Conservation (phyloP, 2,329 filamentous ascomycete species). For the Exophiala sp. region DNA sequence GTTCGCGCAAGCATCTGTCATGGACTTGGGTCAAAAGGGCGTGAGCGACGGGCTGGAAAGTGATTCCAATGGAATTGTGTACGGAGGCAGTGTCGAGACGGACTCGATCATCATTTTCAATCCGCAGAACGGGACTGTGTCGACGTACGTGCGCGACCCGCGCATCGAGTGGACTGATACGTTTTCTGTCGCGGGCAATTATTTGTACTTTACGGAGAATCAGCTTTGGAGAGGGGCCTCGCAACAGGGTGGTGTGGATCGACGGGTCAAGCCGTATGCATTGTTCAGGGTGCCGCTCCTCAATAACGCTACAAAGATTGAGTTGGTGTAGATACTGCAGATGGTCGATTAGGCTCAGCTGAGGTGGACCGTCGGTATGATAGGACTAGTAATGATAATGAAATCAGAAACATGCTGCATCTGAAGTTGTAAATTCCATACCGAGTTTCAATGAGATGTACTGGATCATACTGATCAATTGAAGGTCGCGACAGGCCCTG, state of each 20-base stretch:
- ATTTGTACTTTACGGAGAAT: constrained; percentile 54
- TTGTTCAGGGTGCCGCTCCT: constrained; percentile 43
- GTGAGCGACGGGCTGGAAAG: constrained; percentile 53
- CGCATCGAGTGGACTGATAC: constrained; percentile 52
- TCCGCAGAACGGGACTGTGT: constrained; percentile 43
- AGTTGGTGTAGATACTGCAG: constrained; percentile 3
- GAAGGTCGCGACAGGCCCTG: too few species aligned
- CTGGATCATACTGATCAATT: too few species aligned
- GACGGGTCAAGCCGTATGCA: constrained; percentile 42
- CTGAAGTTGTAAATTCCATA: too few species aligned
- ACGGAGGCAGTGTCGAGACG: constrained; percentile 50
- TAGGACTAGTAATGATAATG: too few species aligned
- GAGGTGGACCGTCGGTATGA: too few species aligned
- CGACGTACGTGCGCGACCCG: constrained; percentile 45
- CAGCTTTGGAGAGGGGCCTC: constrained; percentile 41
- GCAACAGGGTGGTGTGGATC: constrained; percentile 43
- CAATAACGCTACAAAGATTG: constrained; percentile 41
- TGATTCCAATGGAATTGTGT: constrained; percentile 49
- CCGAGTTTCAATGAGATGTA: too few species aligned
- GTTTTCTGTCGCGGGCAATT: constrained; percentile 42
- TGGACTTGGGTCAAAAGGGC: constrained; percentile 47
- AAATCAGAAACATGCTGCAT: too few species aligned
- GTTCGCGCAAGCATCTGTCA: constrained; percentile 42
- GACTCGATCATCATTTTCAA: constrained; percentile 49
- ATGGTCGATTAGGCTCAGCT: too few species aligned